Evolutionary conservation across 257 asterid species (phyloP), one percentile per base, ranked within the genome.

Genomic region (Salvia miltiorrhiza): DNA sequence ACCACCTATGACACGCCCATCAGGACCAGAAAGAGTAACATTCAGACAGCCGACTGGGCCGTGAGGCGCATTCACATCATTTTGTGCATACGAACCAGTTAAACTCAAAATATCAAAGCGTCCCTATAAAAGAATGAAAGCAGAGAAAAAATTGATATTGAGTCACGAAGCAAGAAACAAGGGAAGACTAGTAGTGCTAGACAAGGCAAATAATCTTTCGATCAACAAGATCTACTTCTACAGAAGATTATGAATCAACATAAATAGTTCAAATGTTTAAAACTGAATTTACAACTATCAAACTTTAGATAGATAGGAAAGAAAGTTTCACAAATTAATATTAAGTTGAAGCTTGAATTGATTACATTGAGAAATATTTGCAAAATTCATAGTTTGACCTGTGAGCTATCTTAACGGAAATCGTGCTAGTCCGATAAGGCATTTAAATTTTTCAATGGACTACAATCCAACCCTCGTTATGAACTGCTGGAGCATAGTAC

Each of bases 1-100:
- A 61, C 95, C 95, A 65, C 89, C 88, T 50, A 79, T 81, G 53
- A 82, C 86, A 45, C 76, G 81, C 20, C 88, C 89, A 67, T 85
- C 88, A 2, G 89, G 86, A 54, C 87, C 81, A 20, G 86, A 84
- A 56, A 87, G 81, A 65, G 85, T 69, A 56, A 85, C 81, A 67
- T 78, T 83, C 54, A 85, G 72, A 32, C 84, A 73, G 61, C 91
- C 87, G 23, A 23, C 49, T 19, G 75, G 84, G 69, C 74, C 80
- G 12, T 58, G 70, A 58, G 71, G 66, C 32, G 76, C 56, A 52
- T 50, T 71, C 63, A 68, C 73, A 70, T 76, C 71, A 28, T 81
- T 68, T 11, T 67, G 58, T 49, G 72, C 58, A 74, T 73, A 85
- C 1, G 86, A 81, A 49, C 88, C 89, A 7, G 87, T 74, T n/a